Percentiles rank a stretch among this genome's conserved stretches.
Conservation (phyloP, 2,329 filamentous ascomycete species). For the Fusarium gaditjirri region DNA sequence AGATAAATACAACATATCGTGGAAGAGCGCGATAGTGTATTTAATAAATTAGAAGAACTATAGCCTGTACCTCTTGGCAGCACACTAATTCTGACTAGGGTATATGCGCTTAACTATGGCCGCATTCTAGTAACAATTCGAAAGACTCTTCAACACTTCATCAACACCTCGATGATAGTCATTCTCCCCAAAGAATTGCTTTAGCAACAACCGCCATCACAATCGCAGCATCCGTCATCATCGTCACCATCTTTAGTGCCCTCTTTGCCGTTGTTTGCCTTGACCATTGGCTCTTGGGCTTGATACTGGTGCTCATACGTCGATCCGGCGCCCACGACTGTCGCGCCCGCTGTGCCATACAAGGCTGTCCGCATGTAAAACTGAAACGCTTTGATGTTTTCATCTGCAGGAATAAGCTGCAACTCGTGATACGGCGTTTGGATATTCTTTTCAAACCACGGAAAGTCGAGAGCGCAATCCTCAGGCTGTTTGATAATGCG, state of each 20-base stretch:
- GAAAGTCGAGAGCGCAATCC: neutral
- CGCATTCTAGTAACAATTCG: no score
- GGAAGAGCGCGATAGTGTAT: no score
- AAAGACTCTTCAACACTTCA: no score
- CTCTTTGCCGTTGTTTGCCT: fast-evolving
- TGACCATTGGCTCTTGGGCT: neutral
- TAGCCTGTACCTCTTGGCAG: no score
- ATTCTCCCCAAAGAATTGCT: no score
- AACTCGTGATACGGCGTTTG: neutral
- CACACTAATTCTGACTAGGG: no score
- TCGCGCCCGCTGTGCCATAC: neutral
- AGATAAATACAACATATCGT: no score
- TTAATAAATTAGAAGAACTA: no score
- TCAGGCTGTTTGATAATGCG: neutral
- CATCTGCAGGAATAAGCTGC: neutral
- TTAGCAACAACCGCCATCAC: neutral
- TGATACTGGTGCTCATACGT: neutral
- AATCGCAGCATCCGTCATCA: neutral
- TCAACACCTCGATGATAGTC: no score
- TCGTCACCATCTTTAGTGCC: fast-evolving
- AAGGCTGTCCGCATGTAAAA: fast-evolving
- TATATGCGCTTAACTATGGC: no score
- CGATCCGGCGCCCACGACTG: fast-evolving
- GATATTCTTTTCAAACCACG: fast-evolving
- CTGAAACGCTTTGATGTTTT: neutral